Evolutionary conservation across 2,329 filamentous ascomycete species (phyloP), one percentile per base, ranked within the genome.

Genomic region (Fusarium poae): DNA sequence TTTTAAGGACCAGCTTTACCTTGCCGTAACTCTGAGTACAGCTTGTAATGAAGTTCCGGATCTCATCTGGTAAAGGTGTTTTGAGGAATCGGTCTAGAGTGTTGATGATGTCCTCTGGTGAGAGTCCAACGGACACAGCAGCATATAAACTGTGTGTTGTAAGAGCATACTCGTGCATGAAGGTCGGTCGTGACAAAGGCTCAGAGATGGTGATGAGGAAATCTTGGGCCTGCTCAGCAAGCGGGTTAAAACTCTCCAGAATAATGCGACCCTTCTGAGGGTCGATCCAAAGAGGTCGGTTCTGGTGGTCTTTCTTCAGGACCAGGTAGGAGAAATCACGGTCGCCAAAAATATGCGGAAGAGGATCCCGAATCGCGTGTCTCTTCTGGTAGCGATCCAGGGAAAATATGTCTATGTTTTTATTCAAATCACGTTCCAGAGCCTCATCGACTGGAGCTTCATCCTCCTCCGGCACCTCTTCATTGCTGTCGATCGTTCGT

Each of bases 191-290:
- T 35, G 94, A 97, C 62, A 95, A 85, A 20, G 95, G 96, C 81
- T 99, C 95, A 67, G 95, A 93, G 72, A 99, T 95, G 46, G 96
- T 97, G 74, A 97, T 97, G 62, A 99, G 84, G 77, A 99, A 97
- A 78, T 97, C 94, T 77, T 97, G 94, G 0, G 93, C 95, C 75
- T 94, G 91, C 59, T 91, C 87, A 59, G 95, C 94, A 58, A 96
- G 84, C 4, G 94, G 92, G 53, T 92, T 95, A 82, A 97, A 98
- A 73, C 94, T 97, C 83, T 99, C 95, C 43, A 98, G 85, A 30
- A 97, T 96, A 76, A 98, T 96, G 68, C 91, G 90, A 35, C 92
- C 94, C 76, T 92, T 92, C 46, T 91, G 84, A 4, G 94, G 92
- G 77, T 97, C 94, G 72, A 99, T 96, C 93, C 94, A 98, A 62